phyloP scores from a whole-genome alignment of 352 stramenopile genomes.

The Phytopythium ostracodes region DNA sequence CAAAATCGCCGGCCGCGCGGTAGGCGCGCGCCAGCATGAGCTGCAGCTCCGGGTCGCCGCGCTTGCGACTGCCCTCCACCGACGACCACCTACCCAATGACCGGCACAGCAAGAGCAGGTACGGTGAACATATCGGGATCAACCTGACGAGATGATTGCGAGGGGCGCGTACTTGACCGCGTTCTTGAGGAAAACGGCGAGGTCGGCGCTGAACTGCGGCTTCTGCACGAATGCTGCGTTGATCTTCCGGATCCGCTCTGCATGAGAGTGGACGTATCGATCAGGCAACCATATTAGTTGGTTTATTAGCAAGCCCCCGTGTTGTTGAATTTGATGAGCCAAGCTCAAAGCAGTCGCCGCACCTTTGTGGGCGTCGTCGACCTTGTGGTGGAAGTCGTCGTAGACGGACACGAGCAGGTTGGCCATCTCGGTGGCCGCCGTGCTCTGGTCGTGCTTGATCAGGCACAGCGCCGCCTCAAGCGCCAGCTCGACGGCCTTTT shows the following conservation, averaged over 20 bases:
- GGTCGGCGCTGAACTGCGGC: conserved; percentile 63
- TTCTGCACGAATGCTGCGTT: conserved; percentile 54
- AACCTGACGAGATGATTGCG: too few species aligned
- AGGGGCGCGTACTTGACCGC: conserved; percentile 59
- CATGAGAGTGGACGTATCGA: neutral
- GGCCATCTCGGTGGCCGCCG: conserved; percentile 74
- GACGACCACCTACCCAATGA: conserved; percentile 61
- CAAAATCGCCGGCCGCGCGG: conserved; percentile 44
- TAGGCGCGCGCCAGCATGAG: conserved; percentile 60
- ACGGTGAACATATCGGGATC: neutral
- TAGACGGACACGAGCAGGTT: conserved; percentile 78
- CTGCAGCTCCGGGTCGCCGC: conserved; percentile 74
- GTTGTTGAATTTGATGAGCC: neutral
- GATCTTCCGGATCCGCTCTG: conserved; percentile 57
- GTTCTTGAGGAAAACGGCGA: conserved; percentile 68
- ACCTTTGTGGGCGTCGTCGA: conserved; percentile 74
- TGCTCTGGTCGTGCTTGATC: conserved; percentile 69
- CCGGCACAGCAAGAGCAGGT: neutral
- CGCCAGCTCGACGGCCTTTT: conserved; percentile 59
- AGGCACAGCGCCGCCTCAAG: conserved; percentile 64
- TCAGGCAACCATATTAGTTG: neutral
- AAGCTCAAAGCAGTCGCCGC: neutral
- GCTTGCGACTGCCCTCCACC: conserved; percentile 60
- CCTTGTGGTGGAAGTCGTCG: conserved; percentile 56
- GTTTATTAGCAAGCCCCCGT: neutral